Conservation (phyloP, 768 basidiomycete species). For the Naganishia randhawae region DNA sequence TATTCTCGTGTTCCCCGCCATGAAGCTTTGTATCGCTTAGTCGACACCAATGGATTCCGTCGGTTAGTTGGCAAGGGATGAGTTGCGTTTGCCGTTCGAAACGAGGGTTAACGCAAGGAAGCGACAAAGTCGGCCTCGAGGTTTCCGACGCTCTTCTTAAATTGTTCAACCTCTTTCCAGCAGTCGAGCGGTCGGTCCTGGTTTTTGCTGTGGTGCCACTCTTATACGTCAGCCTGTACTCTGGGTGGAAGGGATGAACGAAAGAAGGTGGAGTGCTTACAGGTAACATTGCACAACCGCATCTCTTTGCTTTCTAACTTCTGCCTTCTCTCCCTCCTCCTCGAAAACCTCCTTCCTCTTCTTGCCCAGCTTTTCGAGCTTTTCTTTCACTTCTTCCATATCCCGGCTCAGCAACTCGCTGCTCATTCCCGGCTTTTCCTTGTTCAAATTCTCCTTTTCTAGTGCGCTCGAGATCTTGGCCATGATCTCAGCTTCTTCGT, state of each 20-base stretch:
- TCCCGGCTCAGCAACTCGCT: constrained; percentile 46
- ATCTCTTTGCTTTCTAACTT: constrained; percentile 41
- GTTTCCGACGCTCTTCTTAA: constrained; percentile 49
- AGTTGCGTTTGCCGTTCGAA: too few relatives aligned
- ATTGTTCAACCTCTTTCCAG: constrained; percentile 49
- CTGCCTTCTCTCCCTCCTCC: constrained; percentile 37
- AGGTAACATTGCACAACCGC: constrained; percentile 47
- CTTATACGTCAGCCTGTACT: neutral
- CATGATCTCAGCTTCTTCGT: constrained; percentile 47
- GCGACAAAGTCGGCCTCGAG: constrained; percentile 41
- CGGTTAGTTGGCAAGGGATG: too few relatives aligned
- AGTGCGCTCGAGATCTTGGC: constrained; percentile 46
- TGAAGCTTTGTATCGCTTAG: too few relatives aligned
- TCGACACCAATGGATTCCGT: too few relatives aligned
- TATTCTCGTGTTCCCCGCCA: too few relatives aligned
- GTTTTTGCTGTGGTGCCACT: constrained; percentile 38
- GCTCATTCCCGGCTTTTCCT: constrained; percentile 45
- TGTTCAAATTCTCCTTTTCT: constrained; percentile 51
- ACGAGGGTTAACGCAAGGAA: constrained; percentile 21
- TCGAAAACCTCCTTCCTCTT: constrained; percentile 31
- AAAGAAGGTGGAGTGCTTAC: constrained; percentile 37
- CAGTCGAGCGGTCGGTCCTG: constrained; percentile 49
- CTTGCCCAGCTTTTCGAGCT: constrained; percentile 44
- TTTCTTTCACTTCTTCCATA: constrained; percentile 50
- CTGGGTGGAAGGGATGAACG: neutral